A percentile compares a stretch with the other conserved stretches of the same genome.
These are phyloP conservation scores for Ceratocystiopsis brevicomis DNA, from an alignment of 2,329 filamentous ascomycete genomes.

Conservation along the genomic window DNA sequence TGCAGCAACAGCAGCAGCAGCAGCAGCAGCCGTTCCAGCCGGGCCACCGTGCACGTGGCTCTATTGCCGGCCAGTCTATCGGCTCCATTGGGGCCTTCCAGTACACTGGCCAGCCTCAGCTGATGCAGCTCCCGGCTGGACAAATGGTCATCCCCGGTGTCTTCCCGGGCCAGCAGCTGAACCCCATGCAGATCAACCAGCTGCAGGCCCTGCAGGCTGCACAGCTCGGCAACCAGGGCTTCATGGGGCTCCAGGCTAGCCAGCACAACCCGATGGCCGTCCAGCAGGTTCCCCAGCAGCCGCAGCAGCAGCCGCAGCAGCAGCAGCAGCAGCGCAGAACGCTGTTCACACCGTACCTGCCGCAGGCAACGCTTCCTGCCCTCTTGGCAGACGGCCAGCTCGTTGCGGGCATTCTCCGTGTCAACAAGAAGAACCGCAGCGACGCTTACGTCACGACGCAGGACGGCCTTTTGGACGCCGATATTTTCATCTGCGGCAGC, in stretches of 20 bases:
- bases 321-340: conserved; percentile 92
- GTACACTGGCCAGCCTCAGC: conserved; percentile 69
- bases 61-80: conserved; percentile 69
- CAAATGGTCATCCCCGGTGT: conserved; percentile 77
- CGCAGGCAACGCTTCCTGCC: conserved; percentile 81
- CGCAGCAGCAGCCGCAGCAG: conserved; percentile 50
- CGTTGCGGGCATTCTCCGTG: conserved; percentile 86
- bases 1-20: conserved; percentile 31
- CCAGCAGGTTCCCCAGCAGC: conserved; percentile 52
- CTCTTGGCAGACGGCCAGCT: conserved; percentile 82
- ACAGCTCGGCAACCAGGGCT: conserved; percentile 61
- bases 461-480: conserved; percentile 73
- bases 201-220: conserved; percentile 83
- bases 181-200: conserved; percentile 73
- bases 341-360: conserved; percentile 91
- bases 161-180: conserved; percentile 66
- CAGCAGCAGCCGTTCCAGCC: conserved; percentile 56
- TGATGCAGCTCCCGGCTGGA: conserved; percentile 59
- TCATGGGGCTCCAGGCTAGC: conserved; percentile 48
- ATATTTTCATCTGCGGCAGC: conserved; percentile 98
- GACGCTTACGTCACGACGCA: conserved; percentile 93
- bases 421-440: conserved; percentile 99
- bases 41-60: conserved; percentile 70
- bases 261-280: conserved; percentile 55
- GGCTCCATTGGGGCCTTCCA: conserved; percentile 73